phyloP scores from a whole-genome alignment of 163 green algal species.

The Prototheca wickerhamii region DNA sequence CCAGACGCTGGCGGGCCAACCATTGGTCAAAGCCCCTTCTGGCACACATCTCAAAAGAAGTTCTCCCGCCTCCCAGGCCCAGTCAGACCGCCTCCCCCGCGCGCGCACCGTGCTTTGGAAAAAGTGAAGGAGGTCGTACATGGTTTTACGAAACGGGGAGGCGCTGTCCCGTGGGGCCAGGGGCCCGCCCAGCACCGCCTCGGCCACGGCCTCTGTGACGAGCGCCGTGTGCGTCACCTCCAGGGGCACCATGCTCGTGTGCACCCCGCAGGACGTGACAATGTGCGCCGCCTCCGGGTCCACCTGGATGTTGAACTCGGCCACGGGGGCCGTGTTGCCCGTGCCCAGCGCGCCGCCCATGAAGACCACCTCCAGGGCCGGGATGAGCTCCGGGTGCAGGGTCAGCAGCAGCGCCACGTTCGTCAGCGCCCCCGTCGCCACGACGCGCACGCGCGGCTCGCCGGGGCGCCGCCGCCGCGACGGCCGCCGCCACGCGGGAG shows the following conservation, averaged over 20 bases:
- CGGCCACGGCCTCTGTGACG: constrained; percentile 34
- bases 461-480: constrained; percentile 11
- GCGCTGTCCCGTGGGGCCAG: constrained; percentile 20
- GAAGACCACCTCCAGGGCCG: constrained; percentile 63
- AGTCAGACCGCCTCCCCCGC: not conserved
- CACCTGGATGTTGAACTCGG: constrained; percentile 70
- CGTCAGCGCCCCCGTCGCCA: constrained; percentile 73
- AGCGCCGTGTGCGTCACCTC: constrained; percentile 91
- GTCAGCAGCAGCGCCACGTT: constrained; percentile 83
- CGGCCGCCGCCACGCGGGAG: constrained; percentile 35
- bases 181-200: not conserved
- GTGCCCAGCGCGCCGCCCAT: constrained; percentile 67
- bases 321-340: constrained; percentile 54
- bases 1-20: too few relatives aligned
- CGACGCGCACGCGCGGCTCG: constrained; percentile 35
- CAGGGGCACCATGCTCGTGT: constrained; percentile 81
- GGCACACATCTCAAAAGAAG: not conserved
- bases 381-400: constrained; percentile 74
- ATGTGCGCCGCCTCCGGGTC: constrained; percentile 88
- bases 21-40: not conserved
- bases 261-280: constrained; percentile 72
- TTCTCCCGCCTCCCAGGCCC: not conserved
- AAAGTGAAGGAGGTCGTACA: constrained; percentile 72
- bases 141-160: constrained; percentile 43
- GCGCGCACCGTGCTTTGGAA: constrained; percentile 66